Evolutionary conservation across 805 yeast genomes (phyloP).

Genomic region (Wickerhamomyces silvicola): DNA sequence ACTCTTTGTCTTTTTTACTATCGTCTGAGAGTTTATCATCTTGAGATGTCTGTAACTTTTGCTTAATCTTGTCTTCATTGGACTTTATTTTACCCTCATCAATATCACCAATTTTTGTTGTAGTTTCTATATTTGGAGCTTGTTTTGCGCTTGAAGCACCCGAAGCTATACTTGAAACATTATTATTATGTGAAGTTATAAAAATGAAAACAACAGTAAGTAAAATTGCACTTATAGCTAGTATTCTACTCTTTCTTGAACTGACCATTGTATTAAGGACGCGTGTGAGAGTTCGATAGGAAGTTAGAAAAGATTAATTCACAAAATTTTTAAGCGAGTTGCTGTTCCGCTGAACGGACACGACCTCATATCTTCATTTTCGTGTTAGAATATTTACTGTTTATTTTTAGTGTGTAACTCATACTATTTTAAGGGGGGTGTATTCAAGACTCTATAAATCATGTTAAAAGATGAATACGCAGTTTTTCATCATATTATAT

Average conservation of each 20-base stretch:
- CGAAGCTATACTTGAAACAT: constrained; percentile 1
- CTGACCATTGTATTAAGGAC: constrained; percentile 19
- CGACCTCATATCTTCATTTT: too few species aligned
- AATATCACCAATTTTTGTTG: constrained; percentile 26
- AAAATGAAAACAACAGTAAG: constrained; percentile 31
- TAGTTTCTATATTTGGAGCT: constrained; percentile 7
- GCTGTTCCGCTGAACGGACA: too few species aligned
- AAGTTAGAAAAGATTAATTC: too few species aligned
- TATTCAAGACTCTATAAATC: too few species aligned
- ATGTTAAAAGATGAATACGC: too few species aligned
- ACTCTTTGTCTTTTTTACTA: constrained; percentile 2
- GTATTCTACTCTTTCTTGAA: constrained; percentile 32
- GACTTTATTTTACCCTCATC: constrained; percentile 36
- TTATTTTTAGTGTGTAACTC: too few species aligned
- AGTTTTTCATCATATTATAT: too few species aligned
- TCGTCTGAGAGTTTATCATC: constrained; percentile 1
- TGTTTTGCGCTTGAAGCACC: not conserved
- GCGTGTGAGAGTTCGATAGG: too few species aligned
- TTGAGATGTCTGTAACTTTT: constrained; percentile 5
- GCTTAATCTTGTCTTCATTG: constrained; percentile 27
- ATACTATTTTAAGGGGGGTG: too few species aligned
- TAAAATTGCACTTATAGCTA: constrained; percentile 35
- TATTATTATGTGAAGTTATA: constrained; percentile 22
- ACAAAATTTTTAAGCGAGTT: too few species aligned
- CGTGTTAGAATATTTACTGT: too few species aligned